These are phyloP conservation scores for Aspergillus avenaceus DNA, from an alignment of 495 filamentous ascomycete species.

Conservation along the genomic window DNA sequence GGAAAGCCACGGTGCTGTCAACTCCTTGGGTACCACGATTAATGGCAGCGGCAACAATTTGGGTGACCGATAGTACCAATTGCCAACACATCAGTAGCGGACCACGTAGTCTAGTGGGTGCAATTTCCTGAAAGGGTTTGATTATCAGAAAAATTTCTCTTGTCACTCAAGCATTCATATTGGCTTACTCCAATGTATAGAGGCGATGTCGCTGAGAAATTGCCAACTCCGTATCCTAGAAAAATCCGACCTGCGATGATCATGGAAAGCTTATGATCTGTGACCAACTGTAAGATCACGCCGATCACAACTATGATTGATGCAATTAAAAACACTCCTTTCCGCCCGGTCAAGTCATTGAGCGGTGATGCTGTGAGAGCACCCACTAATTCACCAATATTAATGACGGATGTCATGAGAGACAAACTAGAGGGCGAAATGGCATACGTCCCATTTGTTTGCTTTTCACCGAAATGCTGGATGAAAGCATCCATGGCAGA, in stretches of 20 bases:
- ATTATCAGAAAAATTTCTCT: neutral
- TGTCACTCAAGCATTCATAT: too few species aligned
- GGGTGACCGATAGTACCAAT: neutral
- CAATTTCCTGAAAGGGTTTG: neutral
- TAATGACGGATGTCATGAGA: neutral
- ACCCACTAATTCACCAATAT: neutral
- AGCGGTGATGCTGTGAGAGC: neutral
- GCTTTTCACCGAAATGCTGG: neutral
- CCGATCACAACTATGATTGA: neutral
- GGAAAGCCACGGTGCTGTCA: neutral
- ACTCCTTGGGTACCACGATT: neutral
- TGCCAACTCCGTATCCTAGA: neutral
- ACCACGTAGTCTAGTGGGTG: neutral
- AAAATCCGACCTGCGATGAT: neutral
- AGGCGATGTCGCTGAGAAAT: neutral
- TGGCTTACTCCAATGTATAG: neutral
- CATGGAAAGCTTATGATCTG: neutral
- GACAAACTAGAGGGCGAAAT: neutral
- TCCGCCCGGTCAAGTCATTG: neutral
- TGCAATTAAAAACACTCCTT: neutral
- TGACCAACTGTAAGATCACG: neutral
- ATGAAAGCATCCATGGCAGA: neutral
- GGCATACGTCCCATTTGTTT: neutral
- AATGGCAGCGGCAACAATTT: neutral
- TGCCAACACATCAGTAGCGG: neutral